Evolutionary conservation across 164 flowering plant species (phyloP).

Genomic region (Chimonanthus praecox): DNA sequence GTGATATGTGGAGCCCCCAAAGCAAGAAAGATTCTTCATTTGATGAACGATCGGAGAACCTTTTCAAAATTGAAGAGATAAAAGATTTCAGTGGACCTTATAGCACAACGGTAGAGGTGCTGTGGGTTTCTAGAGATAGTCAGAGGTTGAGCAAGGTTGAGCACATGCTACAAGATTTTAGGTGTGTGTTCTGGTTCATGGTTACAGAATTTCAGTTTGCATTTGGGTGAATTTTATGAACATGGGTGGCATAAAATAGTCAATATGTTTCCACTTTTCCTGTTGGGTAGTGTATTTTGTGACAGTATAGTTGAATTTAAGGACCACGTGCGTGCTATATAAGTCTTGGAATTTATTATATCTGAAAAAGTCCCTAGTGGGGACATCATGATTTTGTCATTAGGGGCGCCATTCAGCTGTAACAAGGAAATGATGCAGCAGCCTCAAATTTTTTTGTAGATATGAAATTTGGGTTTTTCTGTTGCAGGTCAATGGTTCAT

Average conservation of each 20-base stretch:
- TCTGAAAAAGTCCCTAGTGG: neutral
- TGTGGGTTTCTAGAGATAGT: constrained; percentile 57
- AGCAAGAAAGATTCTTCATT: constrained; percentile 65
- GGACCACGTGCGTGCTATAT: neutral
- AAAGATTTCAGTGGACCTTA: constrained; percentile 90
- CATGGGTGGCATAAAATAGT: neutral
- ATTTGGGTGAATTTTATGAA: neutral
- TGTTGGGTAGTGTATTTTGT: neutral
- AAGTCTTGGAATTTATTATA: neutral
- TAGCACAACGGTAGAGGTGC: constrained; percentile 88
- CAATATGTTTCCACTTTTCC: neutral
- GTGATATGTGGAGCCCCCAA: constrained; percentile 80
- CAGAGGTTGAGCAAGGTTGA: constrained; percentile 60
- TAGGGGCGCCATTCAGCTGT: neutral
- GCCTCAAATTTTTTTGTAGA: neutral
- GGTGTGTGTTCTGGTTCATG: constrained; percentile 30
- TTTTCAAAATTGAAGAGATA: constrained; percentile 69
- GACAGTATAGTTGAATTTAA: neutral
- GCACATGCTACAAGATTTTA: constrained; percentile 59
- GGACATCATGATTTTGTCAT: neutral
- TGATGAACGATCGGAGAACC: constrained; percentile 69
- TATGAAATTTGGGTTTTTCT: neutral
- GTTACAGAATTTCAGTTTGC: neutral
- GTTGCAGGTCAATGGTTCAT: constrained; percentile 58
- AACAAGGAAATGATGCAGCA: neutral